Base-by-base conservation (phyloP, 1,139 yeast species). In the Taiozyma onychis region DNA sequence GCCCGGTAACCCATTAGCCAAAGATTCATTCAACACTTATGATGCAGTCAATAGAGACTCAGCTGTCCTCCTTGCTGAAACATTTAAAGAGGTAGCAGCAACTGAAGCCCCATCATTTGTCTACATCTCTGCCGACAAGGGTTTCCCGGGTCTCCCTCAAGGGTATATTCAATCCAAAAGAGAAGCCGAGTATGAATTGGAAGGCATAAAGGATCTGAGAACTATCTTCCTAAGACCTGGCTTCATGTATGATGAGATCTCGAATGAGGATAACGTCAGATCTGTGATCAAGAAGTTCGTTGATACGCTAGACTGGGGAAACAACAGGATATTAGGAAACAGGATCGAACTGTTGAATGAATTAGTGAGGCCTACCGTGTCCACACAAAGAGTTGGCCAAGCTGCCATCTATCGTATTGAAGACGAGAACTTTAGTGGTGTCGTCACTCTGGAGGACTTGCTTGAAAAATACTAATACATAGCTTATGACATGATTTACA, bases 101-200 rank as follows among this genome's bases (percentile, higher is more conserved):
- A 43, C 43, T 45, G 56, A 58, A 42, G 48, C 58, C 6, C 79
- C 82, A 2, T 66, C 82, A 0, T 84, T 84, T 62, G 89, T 87
- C 0, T 90, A 88, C 62, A 76, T 90, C 4, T 87, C 96, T 0
- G 97, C 97, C 0, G 95, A 87, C 57, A 73, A 75, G 49, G 82
- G 83, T 54, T 76, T 80, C 44, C 90, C 91, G 0, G 67, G 84
- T 28, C 72, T 87, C 2, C 93, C 95, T 1, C 62, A 71, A 0
- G 88, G 82, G 2, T 90, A 90, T 64, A 79, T 90, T 42, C 72
- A 74, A 16, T 81, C 95, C 28, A 90, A 90, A 62, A 71, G 96
- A 56, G 82, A 77, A 52, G 95, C 97, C 0, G 97, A 90, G 63
- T 66, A 66, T 32, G 83, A 77, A 57, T 68, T 88, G 45, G 54